phyloP scores from a whole-genome alignment of 2,329 filamentous ascomycete species.

The Clonostachys chloroleuca region DNA sequence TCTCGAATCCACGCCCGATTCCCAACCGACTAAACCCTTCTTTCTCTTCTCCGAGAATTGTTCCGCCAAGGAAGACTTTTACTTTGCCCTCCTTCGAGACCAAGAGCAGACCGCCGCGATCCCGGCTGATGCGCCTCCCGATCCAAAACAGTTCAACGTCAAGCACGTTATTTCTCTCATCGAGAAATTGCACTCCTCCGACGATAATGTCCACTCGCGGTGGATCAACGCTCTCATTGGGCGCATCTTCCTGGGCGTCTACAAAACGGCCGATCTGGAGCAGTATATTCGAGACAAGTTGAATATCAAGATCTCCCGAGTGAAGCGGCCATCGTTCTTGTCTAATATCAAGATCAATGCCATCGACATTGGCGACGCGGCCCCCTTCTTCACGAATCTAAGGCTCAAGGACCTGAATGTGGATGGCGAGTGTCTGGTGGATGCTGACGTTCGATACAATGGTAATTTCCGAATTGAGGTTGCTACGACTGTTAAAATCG shows the following conservation, averaged over 20 bases:
- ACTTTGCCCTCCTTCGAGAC: slow-evolving; percentile 84
- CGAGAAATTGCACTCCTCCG: slow-evolving; percentile 84
- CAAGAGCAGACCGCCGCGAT: slow-evolving; percentile 65
- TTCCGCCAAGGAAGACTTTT: slow-evolving; percentile 97
- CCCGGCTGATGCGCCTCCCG: slow-evolving; percentile 52
- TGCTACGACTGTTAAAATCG: slow-evolving; percentile 87
- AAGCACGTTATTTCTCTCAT: slow-evolving; percentile 86
- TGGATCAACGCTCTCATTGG: slow-evolving; percentile 94
- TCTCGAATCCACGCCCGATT: slow-evolving; percentile 50
- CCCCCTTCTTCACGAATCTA: slow-evolving; percentile 85
- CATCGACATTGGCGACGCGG: slow-evolving; percentile 81
- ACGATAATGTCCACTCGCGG: slow-evolving; percentile 83
- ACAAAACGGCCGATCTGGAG: slow-evolving; percentile 80
- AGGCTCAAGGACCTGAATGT: slow-evolving; percentile 85
- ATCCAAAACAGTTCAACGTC: slow-evolving; percentile 73
- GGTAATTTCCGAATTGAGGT: slow-evolving; percentile 89
- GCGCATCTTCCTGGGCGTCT: slow-evolving; percentile 80
- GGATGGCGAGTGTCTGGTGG: slow-evolving; percentile 83
- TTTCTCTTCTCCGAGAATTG: slow-evolving; percentile 93
- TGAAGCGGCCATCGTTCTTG: slow-evolving; percentile 87
- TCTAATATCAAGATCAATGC: slow-evolving; percentile 77
- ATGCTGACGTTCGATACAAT: slow-evolving; percentile 83
- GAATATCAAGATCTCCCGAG: slow-evolving; percentile 91
- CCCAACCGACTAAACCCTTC: slow-evolving; percentile 70
- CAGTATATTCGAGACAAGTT: slow-evolving; percentile 79